phyloP scores from a whole-genome alignment of 2,329 filamentous ascomycete genomes.

The Lachnellula arida region DNA sequence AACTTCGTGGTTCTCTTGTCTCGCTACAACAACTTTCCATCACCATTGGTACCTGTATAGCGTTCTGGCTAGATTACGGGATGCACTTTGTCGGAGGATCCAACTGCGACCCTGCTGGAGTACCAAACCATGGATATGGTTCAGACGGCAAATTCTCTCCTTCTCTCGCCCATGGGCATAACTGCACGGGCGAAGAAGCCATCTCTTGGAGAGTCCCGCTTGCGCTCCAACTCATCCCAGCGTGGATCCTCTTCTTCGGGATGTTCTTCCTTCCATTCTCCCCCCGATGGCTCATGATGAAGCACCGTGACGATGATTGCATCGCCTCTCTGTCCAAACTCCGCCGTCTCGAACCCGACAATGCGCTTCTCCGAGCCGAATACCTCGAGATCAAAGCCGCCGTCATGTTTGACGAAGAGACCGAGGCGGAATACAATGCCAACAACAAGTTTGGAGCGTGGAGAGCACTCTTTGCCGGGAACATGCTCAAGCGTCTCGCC shows the following conservation, averaged over 20 bases:
- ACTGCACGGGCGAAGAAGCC: conserved; percentile 42
- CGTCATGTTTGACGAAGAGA: conserved; percentile 38
- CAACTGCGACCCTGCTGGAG: conserved; percentile 25
- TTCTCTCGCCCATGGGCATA: conserved; percentile 17
- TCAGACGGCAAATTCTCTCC: conserved; percentile 15
- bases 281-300: conserved; percentile 43
- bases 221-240: conserved; percentile 42
- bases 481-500: conserved; percentile 44
- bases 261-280: conserved; percentile 42
- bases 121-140: conserved; percentile 10
- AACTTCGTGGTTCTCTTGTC: conserved; percentile 59
- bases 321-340: conserved; percentile 43
- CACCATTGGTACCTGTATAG: conserved; percentile 47
- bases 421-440: conserved; percentile 41
- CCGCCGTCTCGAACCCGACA: conserved; percentile 38
- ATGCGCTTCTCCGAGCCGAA: conserved; percentile 39
- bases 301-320: conserved; percentile 40
- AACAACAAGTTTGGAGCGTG: conserved; percentile 38
- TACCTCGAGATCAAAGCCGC: conserved; percentile 45
- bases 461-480: conserved; percentile 41
- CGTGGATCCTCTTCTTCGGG: conserved; percentile 39
- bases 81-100: conserved; percentile 44
- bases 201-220: conserved; percentile 44
- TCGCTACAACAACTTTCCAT: conserved; percentile 60
- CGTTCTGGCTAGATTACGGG: conserved; percentile 43